These are phyloP conservation scores for Rhinocladiella mackenziei DNA, from an alignment of 2,329 filamentous ascomycete genomes.

Conservation along the genomic window DNA sequence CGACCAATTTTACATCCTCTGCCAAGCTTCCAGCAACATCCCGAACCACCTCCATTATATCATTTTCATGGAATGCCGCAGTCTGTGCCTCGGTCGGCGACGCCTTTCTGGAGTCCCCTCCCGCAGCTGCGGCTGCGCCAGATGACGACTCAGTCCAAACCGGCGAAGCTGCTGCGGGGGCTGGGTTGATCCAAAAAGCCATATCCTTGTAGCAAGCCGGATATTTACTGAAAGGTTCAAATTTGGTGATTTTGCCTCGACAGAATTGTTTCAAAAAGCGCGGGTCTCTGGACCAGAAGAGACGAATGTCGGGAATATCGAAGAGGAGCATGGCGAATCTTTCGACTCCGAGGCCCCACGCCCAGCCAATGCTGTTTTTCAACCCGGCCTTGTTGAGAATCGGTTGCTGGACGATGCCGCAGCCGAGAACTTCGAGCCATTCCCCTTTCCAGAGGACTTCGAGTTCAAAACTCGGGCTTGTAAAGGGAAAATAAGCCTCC, in stretches of 20 bases:
- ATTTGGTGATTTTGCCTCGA: conserved; percentile 55
- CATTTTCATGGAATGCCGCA: conserved; percentile 77
- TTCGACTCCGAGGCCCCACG: conserved; percentile 90
- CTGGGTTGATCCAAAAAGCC: conserved; percentile 74
- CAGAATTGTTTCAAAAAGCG: conserved; percentile 84
- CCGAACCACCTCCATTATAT: conserved; percentile 92
- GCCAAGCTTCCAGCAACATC: conserved; percentile 75
- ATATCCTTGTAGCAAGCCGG: conserved; percentile 88
- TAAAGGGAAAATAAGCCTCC: conserved; percentile 97
- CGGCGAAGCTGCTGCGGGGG: conserved; percentile 30
- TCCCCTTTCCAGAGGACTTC: conserved; percentile 92
- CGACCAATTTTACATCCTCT: conserved; percentile 79
- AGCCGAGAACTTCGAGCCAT: conserved; percentile 96
- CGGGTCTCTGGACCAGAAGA: conserved; percentile 87
- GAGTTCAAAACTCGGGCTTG: conserved; percentile 89
- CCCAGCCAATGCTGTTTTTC: conserved; percentile 78
- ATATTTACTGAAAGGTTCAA: conserved; percentile 85
- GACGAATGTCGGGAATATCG: conserved; percentile 88
- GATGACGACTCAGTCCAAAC: conserved; percentile 47
- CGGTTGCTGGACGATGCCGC: conserved; percentile 79
- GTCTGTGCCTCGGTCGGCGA: conserved; percentile 38
- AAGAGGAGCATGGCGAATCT: conserved; percentile 97
- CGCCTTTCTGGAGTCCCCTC: conserved; percentile 37
- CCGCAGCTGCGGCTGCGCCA: conserved; percentile 32
- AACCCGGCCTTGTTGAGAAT: conserved; percentile 74